Evolutionary conservation across 345 rosid genomes (phyloP).

Genomic region (Nasturtium officinale): DNA sequence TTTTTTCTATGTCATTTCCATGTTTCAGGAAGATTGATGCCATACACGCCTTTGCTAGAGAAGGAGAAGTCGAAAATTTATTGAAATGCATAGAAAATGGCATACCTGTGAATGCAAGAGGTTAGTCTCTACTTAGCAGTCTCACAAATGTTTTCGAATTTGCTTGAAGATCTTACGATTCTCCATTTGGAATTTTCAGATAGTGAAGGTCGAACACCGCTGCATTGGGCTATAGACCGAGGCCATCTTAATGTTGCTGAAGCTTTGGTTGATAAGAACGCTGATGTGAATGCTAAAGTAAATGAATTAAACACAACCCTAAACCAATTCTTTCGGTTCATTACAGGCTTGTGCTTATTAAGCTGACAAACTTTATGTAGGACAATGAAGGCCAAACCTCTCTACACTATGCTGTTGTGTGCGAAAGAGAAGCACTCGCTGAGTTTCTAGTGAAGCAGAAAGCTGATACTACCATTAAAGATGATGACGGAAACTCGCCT

Average conservation of each 20-base stretch:
- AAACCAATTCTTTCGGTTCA: background rate
- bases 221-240: slow-evolving; percentile 98
- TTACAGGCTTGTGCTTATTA: background rate
- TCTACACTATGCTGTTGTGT: slow-evolving; percentile 84
- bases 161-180: background rate
- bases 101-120: slow-evolving; percentile 69
- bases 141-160: background rate
- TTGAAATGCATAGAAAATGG: slow-evolving; percentile 71
- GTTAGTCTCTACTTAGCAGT: slow-evolving; percentile 42
- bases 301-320: background rate
- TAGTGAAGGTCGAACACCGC: slow-evolving; percentile 86
- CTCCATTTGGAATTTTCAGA: slow-evolving; percentile 50
- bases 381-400: slow-evolving; percentile 95
- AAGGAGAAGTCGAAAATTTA: slow-evolving; percentile 78
- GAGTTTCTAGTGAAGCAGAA: slow-evolving; percentile 76
- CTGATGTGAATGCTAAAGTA: slow-evolving; percentile 84
- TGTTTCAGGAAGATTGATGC: slow-evolving; percentile 80
- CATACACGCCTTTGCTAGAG: slow-evolving; percentile 88
- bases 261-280: slow-evolving; percentile 61
- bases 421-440: slow-evolving; percentile 80
- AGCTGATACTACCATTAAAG: slow-evolving; percentile 61
- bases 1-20: background rate
- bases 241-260: slow-evolving; percentile 64
- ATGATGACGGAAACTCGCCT: slow-evolving; percentile 71
- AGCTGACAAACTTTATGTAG: slow-evolving; percentile 43